These are phyloP conservation scores for Yarrowia alimentaria DNA, from an alignment of 805 yeast species.

Conservation along the genomic window DNA sequence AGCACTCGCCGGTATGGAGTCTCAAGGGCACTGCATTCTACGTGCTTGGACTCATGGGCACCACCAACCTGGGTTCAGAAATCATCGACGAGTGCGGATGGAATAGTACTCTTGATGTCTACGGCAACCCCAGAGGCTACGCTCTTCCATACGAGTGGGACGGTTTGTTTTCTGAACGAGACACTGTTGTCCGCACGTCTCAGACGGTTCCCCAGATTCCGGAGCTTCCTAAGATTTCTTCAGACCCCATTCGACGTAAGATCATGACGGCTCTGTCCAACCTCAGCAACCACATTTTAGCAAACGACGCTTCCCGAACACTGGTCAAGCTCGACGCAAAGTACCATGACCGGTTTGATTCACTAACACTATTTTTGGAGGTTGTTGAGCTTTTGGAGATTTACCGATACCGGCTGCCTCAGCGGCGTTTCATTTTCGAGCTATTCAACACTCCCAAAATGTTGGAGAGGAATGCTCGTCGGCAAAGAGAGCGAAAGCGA, in stretches of 20 bases:
- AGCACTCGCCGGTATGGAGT: slow-evolving; percentile 52
- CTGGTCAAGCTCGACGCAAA: slow-evolving; percentile 53
- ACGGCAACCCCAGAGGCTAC: slow-evolving; percentile 45
- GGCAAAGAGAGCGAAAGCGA: slow-evolving; percentile 31
- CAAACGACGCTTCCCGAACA: slow-evolving; percentile 56
- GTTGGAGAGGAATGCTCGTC: slow-evolving; percentile 49
- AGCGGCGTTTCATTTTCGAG: slow-evolving; percentile 64
- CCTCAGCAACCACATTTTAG: slow-evolving; percentile 54
- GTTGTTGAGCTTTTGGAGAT: slow-evolving; percentile 52
- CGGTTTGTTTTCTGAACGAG: slow-evolving; percentile 8
- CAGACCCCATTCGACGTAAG: slow-evolving; percentile 32
- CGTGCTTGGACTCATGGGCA: slow-evolving; percentile 69
- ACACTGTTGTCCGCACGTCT: background rate
- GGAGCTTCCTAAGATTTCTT: slow-evolving; percentile 13
- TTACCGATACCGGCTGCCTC: slow-evolving; percentile 60
- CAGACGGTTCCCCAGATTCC: slow-evolving; percentile 16
- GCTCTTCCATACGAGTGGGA: slow-evolving; percentile 43
- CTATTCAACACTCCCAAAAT: slow-evolving; percentile 55
- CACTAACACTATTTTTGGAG: slow-evolving; percentile 53
- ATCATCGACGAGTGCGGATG: slow-evolving; percentile 79
- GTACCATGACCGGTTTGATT: slow-evolving; percentile 54
- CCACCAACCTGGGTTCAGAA: slow-evolving; percentile 77
- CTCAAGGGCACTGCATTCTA: slow-evolving; percentile 75
- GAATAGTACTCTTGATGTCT: slow-evolving; percentile 51
- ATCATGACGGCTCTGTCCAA: slow-evolving; percentile 46